A percentile compares a stretch with the other conserved stretches of the same genome.
Conservation (phyloP, 2,329 filamentous ascomycete species). For the Penicillium sp. region DNA sequence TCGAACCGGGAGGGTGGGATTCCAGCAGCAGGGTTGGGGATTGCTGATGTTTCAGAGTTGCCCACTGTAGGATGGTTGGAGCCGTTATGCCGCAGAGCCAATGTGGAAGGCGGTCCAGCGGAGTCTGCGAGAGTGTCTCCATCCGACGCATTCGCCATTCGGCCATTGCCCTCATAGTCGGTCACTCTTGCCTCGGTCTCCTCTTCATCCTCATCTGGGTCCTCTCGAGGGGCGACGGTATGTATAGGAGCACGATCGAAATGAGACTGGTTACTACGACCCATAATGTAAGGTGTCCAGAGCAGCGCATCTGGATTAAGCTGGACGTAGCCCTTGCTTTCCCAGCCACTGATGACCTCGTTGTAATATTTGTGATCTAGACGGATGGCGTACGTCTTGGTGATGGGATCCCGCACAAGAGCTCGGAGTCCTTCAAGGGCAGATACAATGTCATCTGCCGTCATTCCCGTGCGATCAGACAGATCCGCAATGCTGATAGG, state of each 20-base stretch:
- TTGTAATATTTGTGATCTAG: conserved; percentile 82
- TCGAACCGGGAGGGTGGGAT: conserved; percentile 44
- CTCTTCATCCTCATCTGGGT: conserved; percentile 32
- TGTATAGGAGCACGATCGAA: conserved; percentile 82
- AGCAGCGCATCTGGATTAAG: conserved; percentile 76
- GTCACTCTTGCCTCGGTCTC: conserved; percentile 21
- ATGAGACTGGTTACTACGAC: conserved; percentile 74
- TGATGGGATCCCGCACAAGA: conserved; percentile 83
- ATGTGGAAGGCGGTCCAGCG: conserved; percentile 37
- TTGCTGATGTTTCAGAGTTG: conserved; percentile 10
- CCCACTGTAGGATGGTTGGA: conserved; percentile 17
- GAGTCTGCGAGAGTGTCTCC: conserved; percentile 22
- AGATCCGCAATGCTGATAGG: conserved; percentile 53
- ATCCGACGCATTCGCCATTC: conserved; percentile 15
- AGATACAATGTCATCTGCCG: conserved; percentile 91
- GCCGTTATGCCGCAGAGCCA: conserved; percentile 27
- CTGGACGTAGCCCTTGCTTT: conserved; percentile 81
- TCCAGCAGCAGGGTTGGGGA: conserved; percentile 30
- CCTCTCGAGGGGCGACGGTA: conserved; percentile 82
- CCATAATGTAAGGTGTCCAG: conserved; percentile 98
- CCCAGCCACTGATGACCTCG: conserved; percentile 85
- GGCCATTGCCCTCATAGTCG: conserved; percentile 13
- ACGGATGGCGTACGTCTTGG: conserved; percentile 83
- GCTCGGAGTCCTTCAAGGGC: conserved; percentile 86
- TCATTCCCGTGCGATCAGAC: conserved; percentile 90